Base-by-base conservation (phyloP, 2,329 filamentous ascomycete species). In the Botrytis porri region DNA sequence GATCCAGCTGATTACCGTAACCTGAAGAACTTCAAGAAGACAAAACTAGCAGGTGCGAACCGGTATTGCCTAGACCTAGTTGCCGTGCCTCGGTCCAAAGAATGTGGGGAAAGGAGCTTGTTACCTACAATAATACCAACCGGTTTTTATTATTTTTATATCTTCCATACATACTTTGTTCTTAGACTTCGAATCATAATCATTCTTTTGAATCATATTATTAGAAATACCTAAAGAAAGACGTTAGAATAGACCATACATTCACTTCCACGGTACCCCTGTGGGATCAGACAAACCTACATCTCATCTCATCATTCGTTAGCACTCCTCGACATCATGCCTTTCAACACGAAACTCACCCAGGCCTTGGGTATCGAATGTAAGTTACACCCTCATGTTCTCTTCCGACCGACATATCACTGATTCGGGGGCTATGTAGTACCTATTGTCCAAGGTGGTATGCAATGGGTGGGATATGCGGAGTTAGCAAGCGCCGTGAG, bases 401-500 rank as follows among this genome's bases (percentile, higher is more conserved):
- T 59, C 41, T 48, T 57, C 59, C 41, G 29, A 54, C 39, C 67
- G 48, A 57, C 51, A 48, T 32, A 60, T 69, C 25, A 64, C n/a
- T 70, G 39, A 72, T 35, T 62, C 25, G 41, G 29, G 29, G 41
- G 43, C 22, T 35, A 37, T 63, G 71, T 78, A 93, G 91, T 95
- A 76, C 93, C 93, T 78, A 86, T 96, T 75, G 91, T 96, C 74
- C 93, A 96, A 82, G 93, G 93, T 81, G 93, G 93, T 80, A 95
- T 96, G 93, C 90, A 93, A 88, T 92, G 93, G 87, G 89, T 95
- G 76, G 93, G 93, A 73, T 94, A 93, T 79, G 93, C 93, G 69
- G 92, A 93, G 82, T 86, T 94, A 77, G 92, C 92, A 75, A 87
- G 90, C 66, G 92, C 92, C 76, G 92, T 94, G 75, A 92, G 89